A percentile compares a stretch with the other conserved stretches of the same genome.
Conservation (phyloP, 2,329 filamentous ascomycete species). For the Aureobasidium sp. region DNA sequence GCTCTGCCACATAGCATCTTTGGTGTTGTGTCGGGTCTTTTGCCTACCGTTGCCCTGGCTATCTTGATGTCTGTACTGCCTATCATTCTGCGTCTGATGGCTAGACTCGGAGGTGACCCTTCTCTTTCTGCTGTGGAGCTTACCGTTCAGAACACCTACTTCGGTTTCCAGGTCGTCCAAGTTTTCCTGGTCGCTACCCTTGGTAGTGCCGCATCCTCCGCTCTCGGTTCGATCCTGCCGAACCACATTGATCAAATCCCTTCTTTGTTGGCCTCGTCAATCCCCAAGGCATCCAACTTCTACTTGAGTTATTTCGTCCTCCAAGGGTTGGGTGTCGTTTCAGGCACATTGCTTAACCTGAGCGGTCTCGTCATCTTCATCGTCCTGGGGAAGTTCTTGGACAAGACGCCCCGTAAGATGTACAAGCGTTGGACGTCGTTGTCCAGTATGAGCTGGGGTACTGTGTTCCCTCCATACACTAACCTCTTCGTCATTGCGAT, state of each 20-base stretch:
- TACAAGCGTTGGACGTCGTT: constrained; percentile 70
- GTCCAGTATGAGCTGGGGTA: constrained; percentile 72
- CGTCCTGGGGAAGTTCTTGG: constrained; percentile 63
- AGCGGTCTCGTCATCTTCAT: constrained; percentile 64
- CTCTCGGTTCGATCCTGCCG: constrained; percentile 57
- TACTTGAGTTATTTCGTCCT: constrained; percentile 94
- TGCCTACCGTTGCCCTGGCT: constrained; percentile 71
- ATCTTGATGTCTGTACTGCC: constrained; percentile 82
- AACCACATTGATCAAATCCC: constrained; percentile 37
- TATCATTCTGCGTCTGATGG: constrained; percentile 70
- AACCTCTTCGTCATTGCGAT: constrained; percentile 77
- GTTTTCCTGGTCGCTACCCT: constrained; percentile 85
- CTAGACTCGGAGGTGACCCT: constrained; percentile 70
- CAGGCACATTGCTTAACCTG: constrained; percentile 65
- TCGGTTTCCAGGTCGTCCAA: constrained; percentile 81
- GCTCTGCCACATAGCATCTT: constrained; percentile 61
- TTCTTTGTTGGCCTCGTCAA: constrained; percentile 22
- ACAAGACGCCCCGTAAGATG: constrained; percentile 70
- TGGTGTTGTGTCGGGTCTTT: constrained; percentile 74
- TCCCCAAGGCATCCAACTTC: constrained; percentile 84
- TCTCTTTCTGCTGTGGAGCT: constrained; percentile 74
- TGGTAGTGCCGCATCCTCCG: constrained; percentile 67
- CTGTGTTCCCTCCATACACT: constrained; percentile 70
- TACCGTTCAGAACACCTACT: constrained; percentile 86
- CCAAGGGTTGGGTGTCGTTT: constrained; percentile 74